Conservation (phyloP, 805 yeast genomes). For the Clavispora fructus region DNA sequence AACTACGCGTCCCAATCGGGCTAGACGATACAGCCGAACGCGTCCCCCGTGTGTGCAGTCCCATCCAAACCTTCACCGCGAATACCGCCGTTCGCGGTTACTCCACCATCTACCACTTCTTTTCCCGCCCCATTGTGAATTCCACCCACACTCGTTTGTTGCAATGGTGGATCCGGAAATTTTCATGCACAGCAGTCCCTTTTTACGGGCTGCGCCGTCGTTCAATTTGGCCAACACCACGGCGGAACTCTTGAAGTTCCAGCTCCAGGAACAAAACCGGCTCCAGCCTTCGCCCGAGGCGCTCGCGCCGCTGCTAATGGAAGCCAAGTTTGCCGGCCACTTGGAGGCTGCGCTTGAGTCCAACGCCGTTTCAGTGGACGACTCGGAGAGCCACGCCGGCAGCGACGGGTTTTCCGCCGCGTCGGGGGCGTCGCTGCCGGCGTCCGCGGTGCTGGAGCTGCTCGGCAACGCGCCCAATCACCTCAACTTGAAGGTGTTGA, state of each 20-base stretch:
- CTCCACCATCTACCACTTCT: not conserved
- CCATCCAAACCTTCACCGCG: not conserved
- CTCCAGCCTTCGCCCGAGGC: not conserved
- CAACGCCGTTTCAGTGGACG: conserved; percentile 8
- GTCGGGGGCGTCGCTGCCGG: conserved; percentile 14
- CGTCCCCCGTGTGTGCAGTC: not conserved
- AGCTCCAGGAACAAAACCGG: conserved; percentile 37
- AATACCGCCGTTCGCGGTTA: not conserved
- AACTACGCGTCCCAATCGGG: not conserved
- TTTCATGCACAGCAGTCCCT: conserved; percentile 34
- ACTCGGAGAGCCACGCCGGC: conserved; percentile 5
- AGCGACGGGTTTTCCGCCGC: conserved; percentile 10
- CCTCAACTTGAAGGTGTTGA: conserved; percentile 37
- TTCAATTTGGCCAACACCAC: conserved; percentile 37
- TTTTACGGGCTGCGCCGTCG: conserved; percentile 23
- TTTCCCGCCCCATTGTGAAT: not conserved
- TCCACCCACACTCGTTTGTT: not conserved
- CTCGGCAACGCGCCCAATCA: conserved; percentile 22
- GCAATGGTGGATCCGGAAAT: conserved; percentile 36
- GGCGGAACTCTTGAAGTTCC: conserved; percentile 39
- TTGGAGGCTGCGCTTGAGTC: conserved; percentile 19
- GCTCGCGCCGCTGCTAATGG: conserved; percentile 18
- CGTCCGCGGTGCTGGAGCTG: conserved; percentile 12
- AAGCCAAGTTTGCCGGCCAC: conserved; percentile 29
- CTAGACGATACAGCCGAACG: not conserved